Evolutionary conservation across 495 filamentous ascomycete species (phyloP).

Genomic region (Aspergillus indologenus): DNA sequence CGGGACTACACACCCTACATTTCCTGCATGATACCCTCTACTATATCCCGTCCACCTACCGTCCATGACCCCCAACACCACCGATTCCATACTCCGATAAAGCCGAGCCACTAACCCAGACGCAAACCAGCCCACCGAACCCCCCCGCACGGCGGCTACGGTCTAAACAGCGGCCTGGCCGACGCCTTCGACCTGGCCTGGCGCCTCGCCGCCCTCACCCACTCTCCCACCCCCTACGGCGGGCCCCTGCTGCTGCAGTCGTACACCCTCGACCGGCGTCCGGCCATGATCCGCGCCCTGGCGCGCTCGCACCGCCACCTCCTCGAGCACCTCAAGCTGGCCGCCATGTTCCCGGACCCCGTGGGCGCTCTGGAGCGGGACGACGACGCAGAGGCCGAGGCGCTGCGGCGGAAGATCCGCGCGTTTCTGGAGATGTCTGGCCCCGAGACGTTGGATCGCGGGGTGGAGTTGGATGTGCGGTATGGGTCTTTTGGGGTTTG

Average conservation of each 20-base stretch:
- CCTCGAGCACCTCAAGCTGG: conserved; percentile 48
- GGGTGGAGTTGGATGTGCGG: conserved; percentile 27
- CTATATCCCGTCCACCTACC: too few relatives aligned
- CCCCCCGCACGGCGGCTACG: conserved; percentile 41
- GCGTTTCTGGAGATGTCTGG: conserved; percentile 4
- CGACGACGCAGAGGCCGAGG: neutral
- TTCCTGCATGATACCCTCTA: too few relatives aligned
- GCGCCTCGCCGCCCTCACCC: conserved; percentile 27
- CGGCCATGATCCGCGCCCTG: conserved; percentile 10
- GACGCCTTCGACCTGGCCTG: conserved; percentile 31
- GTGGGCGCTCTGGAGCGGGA: neutral
- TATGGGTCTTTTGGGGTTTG: conserved; percentile 17
- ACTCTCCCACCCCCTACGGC: conserved; percentile 18
- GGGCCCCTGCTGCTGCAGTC: conserved; percentile 16
- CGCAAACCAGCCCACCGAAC: conserved; percentile 47
- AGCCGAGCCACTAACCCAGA: too few relatives aligned
- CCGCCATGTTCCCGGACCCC: neutral
- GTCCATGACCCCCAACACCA: too few relatives aligned
- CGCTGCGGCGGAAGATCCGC: conserved; percentile 35
- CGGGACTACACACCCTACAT: too few relatives aligned
- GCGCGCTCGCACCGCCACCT: conserved; percentile 34
- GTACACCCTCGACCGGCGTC: conserved; percentile 25
- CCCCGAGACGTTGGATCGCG: conserved; percentile 24
- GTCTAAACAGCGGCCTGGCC: conserved; percentile 33
- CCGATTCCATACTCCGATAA: too few relatives aligned